Evolutionary conservation across 495 filamentous ascomycete genomes (phyloP).

Genomic region (Penicillium antarcticum): DNA sequence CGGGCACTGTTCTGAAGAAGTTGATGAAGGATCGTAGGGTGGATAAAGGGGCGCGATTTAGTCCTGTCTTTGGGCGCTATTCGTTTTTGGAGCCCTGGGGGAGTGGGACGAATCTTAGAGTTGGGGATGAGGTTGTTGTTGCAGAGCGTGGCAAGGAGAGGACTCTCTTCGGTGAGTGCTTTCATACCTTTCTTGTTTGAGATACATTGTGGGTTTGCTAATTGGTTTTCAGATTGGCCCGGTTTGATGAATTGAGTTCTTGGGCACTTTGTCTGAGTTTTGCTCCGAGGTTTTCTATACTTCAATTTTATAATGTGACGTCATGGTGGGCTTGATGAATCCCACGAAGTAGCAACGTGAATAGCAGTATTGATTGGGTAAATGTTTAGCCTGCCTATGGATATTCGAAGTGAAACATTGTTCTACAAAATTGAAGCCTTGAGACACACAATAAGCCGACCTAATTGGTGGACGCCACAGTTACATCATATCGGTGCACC

Average conservation of each 20-base stretch:
- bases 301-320: no score
- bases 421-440: neutral
- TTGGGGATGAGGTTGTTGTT: constrained; percentile 72
- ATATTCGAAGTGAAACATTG: no score
- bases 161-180: constrained; percentile 60
- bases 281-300: no score
- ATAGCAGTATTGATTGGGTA: no score
- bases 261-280: no score
- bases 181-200: neutral
- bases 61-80: constrained; percentile 83
- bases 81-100: constrained; percentile 52
- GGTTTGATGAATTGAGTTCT: constrained; percentile 18
- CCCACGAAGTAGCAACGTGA: no score
- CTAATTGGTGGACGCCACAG: constrained; percentile 12
- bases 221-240: constrained; percentile 23
- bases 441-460: neutral
- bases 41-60: constrained; percentile 68
- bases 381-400: no score
- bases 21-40: constrained; percentile 76
- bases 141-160: constrained; percentile 53
- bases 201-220: neutral
- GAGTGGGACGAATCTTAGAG: constrained; percentile 40
- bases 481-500: constrained; percentile 19
- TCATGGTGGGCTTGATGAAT: neutral
- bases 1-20: constrained; percentile 69